Evolutionary conservation across 805 yeast species (phyloP), one percentile per base, ranked within the genome.

Genomic region (Kockiozyma suomiensis): DNA sequence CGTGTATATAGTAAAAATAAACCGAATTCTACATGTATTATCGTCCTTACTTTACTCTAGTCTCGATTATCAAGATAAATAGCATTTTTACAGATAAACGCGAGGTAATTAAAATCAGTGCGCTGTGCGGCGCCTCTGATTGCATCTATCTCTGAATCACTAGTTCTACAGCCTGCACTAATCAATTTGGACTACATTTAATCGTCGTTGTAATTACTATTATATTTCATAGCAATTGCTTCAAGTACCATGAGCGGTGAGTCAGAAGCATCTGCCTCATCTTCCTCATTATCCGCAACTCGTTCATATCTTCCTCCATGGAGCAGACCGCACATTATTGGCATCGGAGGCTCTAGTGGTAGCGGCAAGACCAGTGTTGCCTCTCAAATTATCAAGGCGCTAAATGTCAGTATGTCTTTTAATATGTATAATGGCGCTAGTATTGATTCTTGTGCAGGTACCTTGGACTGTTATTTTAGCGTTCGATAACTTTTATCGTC

Each of bases 311-410:
- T 81, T 6, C 96, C 96, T 5, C 96, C 96, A n/a, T 88, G 96
- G 96, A 83, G 85, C 1, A 85, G 87, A 52, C 96, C 96, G 0
- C 89, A 88, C 68, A 82, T 89, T 52, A 89, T 89, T 65, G 96
- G 96, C n/a, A 81, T 89, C 19, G 96, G 96, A 0, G 96, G 96
- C 0, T 81, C 84, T 26, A 83, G 89, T 15, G 96, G 98, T 1
- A 89, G 97, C 0, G 99, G 99, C 1, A 93, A 93, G 71, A 93
- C 98, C 0, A 87, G 96, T 37, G 90, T 94, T 19, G 94, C 97
- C 0, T 85, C 90, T 40, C 82, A 83, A 64, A 86, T 94, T 67
- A 88, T 92, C 54, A 82, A 86, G 56, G 85, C 85, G 62, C 78
- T 84, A 48, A 77, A 77, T 59, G 74, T 72, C 32, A 28, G 68